Evolutionary conservation across 179 eudicot species (phyloP).

Genomic region (Spinacia oleracea): DNA sequence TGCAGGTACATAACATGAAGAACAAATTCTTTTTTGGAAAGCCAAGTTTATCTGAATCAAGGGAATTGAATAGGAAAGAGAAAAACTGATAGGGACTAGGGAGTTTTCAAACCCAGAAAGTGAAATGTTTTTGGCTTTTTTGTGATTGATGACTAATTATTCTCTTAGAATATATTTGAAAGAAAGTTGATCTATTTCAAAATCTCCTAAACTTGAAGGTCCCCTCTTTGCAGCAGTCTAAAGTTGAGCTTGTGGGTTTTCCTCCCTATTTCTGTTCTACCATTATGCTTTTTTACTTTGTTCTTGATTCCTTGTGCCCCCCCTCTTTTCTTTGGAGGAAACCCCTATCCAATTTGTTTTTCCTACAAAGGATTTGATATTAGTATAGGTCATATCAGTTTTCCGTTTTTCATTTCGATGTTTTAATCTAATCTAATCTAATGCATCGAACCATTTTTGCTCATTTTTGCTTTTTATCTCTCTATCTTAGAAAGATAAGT

Average conservation of each 20-base stretch:
- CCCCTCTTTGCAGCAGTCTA: conserved; percentile 24
- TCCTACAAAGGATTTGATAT: neutral
- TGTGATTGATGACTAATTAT: conserved; percentile 29
- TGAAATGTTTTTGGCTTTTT: conserved; percentile 20
- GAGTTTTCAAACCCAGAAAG: conserved; percentile 22
- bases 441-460: too few relatives aligned
- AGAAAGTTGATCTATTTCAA: conserved; percentile 22
- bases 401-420: too few relatives aligned
- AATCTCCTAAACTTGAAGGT: conserved; percentile 21
- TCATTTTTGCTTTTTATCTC: too few relatives aligned
- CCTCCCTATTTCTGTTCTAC: conserved; percentile 20
- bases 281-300: conserved; percentile 23
- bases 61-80: conserved; percentile 3
- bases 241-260: conserved; percentile 26
- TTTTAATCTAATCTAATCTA: too few relatives aligned
- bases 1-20: conserved; percentile 15
- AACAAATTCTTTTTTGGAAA: conserved; percentile 12
- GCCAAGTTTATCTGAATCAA: neutral
- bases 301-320: conserved; percentile 37
- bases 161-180: conserved; percentile 22
- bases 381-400: neutral
- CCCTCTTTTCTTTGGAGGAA: conserved; percentile 22
- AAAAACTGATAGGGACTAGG: conserved; percentile 2
- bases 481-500: too few relatives aligned
- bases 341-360: neutral